These are phyloP conservation scores for Mortierella sp. DNA, from an alignment of 371 early-diverging fungal species.

Conservation along the genomic window DNA sequence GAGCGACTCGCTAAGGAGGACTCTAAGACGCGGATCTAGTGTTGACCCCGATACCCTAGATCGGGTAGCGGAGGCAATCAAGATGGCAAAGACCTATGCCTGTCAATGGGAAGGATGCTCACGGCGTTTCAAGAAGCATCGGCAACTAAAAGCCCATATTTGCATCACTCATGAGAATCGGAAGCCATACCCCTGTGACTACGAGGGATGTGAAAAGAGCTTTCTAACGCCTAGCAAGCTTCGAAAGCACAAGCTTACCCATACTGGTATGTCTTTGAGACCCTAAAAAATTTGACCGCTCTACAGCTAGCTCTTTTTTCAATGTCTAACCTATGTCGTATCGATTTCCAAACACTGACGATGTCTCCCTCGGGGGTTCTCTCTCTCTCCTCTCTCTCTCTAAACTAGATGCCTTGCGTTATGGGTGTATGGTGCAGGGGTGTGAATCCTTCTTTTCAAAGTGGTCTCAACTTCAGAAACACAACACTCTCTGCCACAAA, in stretches of 20 bases:
- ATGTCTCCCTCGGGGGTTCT: too few relatives aligned
- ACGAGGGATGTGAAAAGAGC: conserved; percentile 56
- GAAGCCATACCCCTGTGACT: conserved; percentile 58
- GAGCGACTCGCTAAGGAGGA: too few relatives aligned
- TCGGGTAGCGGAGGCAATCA: conserved; percentile 43
- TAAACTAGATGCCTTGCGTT: conserved; percentile 57
- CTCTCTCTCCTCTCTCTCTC: too few relatives aligned
- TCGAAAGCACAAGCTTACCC: conserved; percentile 62
- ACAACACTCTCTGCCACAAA: conserved; percentile 61
- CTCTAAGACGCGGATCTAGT: too few relatives aligned
- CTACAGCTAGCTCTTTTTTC: too few relatives aligned
- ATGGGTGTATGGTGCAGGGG: conserved; percentile 60
- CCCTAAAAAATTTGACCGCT: too few relatives aligned
- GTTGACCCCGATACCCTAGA: conserved; percentile 10
- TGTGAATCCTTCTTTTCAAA: conserved; percentile 62
- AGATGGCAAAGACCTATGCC: conserved; percentile 40
- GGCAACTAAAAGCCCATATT: conserved; percentile 65
- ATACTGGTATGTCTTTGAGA: conserved; percentile 65
- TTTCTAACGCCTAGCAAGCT: conserved; percentile 66
- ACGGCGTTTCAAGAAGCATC: conserved; percentile 64
- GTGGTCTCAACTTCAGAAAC: conserved; percentile 71
- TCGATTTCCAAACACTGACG: too few relatives aligned
- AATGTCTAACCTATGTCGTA: too few relatives aligned
- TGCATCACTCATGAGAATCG: conserved; percentile 58
- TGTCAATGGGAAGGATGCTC: conserved; percentile 66